phyloP scores from a whole-genome alignment of 1,284 basidiomycete genomes.

The Cerioporus squamosus region DNA sequence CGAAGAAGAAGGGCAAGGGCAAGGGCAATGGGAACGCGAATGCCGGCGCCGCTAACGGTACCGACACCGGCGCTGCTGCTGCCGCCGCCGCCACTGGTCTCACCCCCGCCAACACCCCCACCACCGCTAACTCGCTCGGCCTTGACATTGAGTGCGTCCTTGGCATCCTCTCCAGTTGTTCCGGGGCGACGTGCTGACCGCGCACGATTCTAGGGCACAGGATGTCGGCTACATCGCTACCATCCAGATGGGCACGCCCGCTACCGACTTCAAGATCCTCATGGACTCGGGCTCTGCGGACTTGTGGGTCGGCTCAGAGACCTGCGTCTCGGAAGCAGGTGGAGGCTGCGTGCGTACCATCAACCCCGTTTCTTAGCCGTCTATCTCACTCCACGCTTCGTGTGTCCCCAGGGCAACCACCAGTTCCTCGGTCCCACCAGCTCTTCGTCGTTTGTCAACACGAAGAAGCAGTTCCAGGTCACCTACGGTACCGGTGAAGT shows the following conservation, averaged over 20 bases:
- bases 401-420: slow-evolving; percentile 54
- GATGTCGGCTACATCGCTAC: slow-evolving; percentile 72
- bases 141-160: slow-evolving; percentile 67
- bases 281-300: slow-evolving; percentile 90
- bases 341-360: slow-evolving; percentile 52
- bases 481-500: slow-evolving; percentile 82
- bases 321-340: slow-evolving; percentile 51
- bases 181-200: background rate
- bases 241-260: slow-evolving; percentile 80
- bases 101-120: slow-evolving; percentile 55
- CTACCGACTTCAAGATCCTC: slow-evolving; percentile 71
- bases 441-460: slow-evolving; percentile 70
- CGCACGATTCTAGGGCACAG: slow-evolving; percentile 34
- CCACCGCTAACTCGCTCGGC: slow-evolving; percentile 64
- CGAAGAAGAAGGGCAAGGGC: slow-evolving; percentile 15
- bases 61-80: slow-evolving; percentile 18
- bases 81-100: slow-evolving; percentile 45
- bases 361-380: background rate
- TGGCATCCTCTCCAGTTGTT: background rate
- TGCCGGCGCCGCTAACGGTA: slow-evolving; percentile 4
- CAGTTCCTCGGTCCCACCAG: slow-evolving; percentile 65
- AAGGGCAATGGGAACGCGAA: slow-evolving; percentile 16
- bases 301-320: slow-evolving; percentile 76
- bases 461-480: slow-evolving; percentile 62
- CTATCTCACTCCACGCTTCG: slow-evolving; percentile 9